Percentiles rank a stretch among this genome's conserved stretches.
Evolutionary conservation across 345 rosid species (phyloP).

Genomic region (Noccaea caerulescens): DNA sequence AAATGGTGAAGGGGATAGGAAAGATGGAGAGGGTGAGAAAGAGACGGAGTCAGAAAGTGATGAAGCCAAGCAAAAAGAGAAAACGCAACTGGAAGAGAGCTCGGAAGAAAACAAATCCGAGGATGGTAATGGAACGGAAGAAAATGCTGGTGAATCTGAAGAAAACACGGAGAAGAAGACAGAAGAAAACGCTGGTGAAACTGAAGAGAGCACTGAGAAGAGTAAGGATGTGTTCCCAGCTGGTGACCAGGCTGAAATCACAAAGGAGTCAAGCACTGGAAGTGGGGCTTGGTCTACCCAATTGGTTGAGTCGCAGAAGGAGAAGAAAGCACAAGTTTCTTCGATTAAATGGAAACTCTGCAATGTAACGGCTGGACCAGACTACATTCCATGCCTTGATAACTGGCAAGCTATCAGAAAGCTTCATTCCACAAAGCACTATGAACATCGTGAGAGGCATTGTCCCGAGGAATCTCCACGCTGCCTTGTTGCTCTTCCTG

Average conservation of each 20-base stretch:
- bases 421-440: slow-evolving; percentile 70
- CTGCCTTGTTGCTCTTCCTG: slow-evolving; percentile 82
- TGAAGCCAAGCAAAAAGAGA: slow-evolving; percentile 42
- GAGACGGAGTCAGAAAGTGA: slow-evolving; percentile 36
- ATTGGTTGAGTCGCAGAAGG: slow-evolving; percentile 80
- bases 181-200: slow-evolving; percentile 34
- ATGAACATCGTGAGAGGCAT: slow-evolving; percentile 96
- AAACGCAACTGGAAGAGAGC: slow-evolving; percentile 46
- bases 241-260: slow-evolving; percentile 67
- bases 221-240: slow-evolving; percentile 50
- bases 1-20: slow-evolving; percentile 49
- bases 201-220: slow-evolving; percentile 43
- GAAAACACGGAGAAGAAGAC: slow-evolving; percentile 43
- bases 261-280: slow-evolving; percentile 64
- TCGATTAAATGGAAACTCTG: slow-evolving; percentile 72
- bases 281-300: slow-evolving; percentile 82
- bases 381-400: slow-evolving; percentile 97
- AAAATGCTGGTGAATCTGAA: slow-evolving; percentile 37
- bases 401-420: slow-evolving; percentile 72
- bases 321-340: slow-evolving; percentile 64
- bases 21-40: slow-evolving; percentile 40
- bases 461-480: slow-evolving; percentile 84
- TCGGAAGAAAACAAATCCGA: slow-evolving; percentile 45
- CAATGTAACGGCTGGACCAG: slow-evolving; percentile 87
- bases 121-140: slow-evolving; percentile 35